A percentile compares a stretch with the other conserved stretches of the same genome.
These are phyloP conservation scores for Calycina herbarum DNA, from an alignment of 2,329 filamentous ascomycete genomes.

Conservation along the genomic window DNA sequence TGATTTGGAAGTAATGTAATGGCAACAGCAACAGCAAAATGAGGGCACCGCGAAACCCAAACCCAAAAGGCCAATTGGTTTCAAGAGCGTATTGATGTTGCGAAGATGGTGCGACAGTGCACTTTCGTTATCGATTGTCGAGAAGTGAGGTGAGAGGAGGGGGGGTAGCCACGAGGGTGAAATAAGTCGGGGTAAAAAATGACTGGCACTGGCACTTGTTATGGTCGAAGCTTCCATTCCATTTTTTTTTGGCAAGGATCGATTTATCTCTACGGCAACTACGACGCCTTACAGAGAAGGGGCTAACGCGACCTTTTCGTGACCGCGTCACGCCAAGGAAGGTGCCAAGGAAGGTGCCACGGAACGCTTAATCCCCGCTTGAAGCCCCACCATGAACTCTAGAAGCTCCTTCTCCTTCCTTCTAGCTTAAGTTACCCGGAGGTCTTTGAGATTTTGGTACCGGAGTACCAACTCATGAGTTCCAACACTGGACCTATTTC, in stretches of 20 bases:
- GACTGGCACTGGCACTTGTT: not conserved
- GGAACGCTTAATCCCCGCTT: not conserved
- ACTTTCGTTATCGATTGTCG: slow-evolving; percentile 28
- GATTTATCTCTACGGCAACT: not conserved
- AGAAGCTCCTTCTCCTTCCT: no score
- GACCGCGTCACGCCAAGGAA: slow-evolving; percentile 17
- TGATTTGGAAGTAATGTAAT: not conserved
- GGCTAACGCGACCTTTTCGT: slow-evolving; percentile 12
- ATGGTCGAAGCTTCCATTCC: not conserved
- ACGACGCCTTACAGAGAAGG: not conserved
- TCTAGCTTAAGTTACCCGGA: no score
- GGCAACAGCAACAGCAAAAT: not conserved
- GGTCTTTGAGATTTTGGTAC: no score
- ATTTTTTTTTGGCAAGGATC: not conserved
- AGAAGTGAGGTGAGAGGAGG: not conserved
- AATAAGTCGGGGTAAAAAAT: no score
- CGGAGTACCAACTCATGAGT: no score
- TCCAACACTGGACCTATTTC: no score
- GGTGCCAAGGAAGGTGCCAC: slow-evolving; percentile 1
- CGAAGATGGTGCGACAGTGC: slow-evolving; percentile 25
- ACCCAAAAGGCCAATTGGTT: slow-evolving; percentile 15
- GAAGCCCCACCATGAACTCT: not conserved
- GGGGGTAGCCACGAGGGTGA: not conserved
- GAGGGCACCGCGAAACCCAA: slow-evolving; percentile 11
- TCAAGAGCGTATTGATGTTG: slow-evolving; percentile 24